Evolutionary conservation across 108 stramenopile species (phyloP), one percentile per base, ranked within the genome.

Genomic region (Nitzschia sp.): DNA sequence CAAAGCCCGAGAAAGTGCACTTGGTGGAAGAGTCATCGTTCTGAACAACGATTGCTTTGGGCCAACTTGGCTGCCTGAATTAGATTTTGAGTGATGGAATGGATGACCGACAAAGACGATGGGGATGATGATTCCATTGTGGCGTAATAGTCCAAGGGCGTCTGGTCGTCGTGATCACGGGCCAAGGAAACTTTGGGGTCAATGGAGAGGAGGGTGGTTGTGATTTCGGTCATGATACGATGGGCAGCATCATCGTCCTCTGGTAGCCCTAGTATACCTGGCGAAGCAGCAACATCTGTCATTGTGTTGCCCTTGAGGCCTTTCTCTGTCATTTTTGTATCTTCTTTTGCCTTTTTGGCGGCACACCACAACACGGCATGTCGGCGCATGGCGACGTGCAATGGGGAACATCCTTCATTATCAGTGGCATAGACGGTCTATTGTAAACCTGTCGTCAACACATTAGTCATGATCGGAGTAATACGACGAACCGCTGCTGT

Each of bases 391-490:
- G 38, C 38, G 6, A 41, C 38, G 13, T 41, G 38, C 38, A 41
- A 41, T 13, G 38, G 38, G 38, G 13, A 6, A 9, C 38, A 13
- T 41, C 38, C 38, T 41, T 41, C 9, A 41, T 41, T 6, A 41
- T 41, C 38, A 6, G 38, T 13, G 13, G 38, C 38, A 41, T 13
- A 13, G 38, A 41, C 38, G 13, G 13, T 41, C 38, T 41, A n/a
- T n/a, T n/a, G n/a, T n/a, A n/a, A n/a, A n/a, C n/a, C n/a, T n/a
- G n/a, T n/a, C n/a, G n/a, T n/a, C n/a, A 41, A 41, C 38, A 6
- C 19, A 68, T 11, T 31, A 52, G 17, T 56, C 68, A 27, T 76
- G 67, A 56, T 76, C 60, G 2, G 75, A 76, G 32, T 48, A 69
- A 15, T 33, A 53, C 19, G 61, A 54, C 1, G 41, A 56, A 22